Percentiles rank a stretch among this genome's conserved stretches.
Evolutionary conservation across 192 early-diverging fungal genomes (phyloP).

Genomic region (Dispira simplex): DNA sequence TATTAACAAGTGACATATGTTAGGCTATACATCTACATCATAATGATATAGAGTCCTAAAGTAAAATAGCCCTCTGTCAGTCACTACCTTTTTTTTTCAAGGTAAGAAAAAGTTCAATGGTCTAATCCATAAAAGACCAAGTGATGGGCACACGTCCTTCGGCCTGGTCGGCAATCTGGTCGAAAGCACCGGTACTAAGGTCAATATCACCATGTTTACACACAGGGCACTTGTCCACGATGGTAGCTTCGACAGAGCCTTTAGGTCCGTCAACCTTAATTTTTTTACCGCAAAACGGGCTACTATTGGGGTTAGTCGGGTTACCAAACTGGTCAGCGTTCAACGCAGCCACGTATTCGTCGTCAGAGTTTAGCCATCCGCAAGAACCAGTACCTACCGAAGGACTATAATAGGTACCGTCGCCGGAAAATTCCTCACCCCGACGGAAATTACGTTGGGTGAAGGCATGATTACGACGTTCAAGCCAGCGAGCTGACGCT

Average conservation of each 20-base stretch:
- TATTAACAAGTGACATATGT: no score
- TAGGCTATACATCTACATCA: no score
- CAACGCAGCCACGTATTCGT: slow-evolving; percentile 35
- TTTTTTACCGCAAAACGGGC: slow-evolving; percentile 32
- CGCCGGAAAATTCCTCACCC: slow-evolving; percentile 28
- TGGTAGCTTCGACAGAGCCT: slow-evolving; percentile 29
- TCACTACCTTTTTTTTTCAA: no score
- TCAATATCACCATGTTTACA: slow-evolving; percentile 34
- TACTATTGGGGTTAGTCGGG: slow-evolving; percentile 24
- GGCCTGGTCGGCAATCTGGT: slow-evolving; percentile 29
- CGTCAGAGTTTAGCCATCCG: slow-evolving; percentile 25
- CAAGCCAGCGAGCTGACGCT: no score
- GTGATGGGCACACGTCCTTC: slow-evolving; percentile 32
- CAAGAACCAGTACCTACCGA: slow-evolving; percentile 34
- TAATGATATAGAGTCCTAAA: no score
- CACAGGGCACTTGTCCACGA: slow-evolving; percentile 34
- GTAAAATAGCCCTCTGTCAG: no score
- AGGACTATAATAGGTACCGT: slow-evolving; percentile 35
- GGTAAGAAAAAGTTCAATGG: no score
- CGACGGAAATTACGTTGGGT: no score
- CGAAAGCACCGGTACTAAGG: slow-evolving; percentile 32
- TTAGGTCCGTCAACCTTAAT: slow-evolving; percentile 18
- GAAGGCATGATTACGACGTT: no score
- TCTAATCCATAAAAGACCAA: slow-evolving; percentile 35
- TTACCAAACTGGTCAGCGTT: slow-evolving; percentile 35